These are phyloP conservation scores for Phytophthora kernoviae DNA, from an alignment of 352 stramenopile species.

Conservation along the genomic window DNA sequence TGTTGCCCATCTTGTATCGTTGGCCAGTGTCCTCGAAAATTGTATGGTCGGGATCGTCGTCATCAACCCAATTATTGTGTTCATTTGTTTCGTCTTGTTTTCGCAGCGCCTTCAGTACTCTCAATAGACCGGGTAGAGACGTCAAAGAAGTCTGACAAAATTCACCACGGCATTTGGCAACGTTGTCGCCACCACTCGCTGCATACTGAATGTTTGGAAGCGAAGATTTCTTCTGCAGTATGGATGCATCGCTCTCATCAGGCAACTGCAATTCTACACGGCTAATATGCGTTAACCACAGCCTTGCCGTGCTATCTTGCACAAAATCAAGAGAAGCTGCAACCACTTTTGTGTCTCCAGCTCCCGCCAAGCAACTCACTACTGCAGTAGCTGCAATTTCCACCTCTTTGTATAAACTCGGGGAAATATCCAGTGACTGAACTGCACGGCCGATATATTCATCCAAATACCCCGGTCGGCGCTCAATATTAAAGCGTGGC, in stretches of 20 bases:
- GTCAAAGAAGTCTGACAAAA: slow-evolving; percentile 54
- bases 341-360: slow-evolving; percentile 17
- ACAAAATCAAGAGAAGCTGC: slow-evolving; percentile 43
- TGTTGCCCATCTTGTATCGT: slow-evolving; percentile 78
- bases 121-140: slow-evolving; percentile 43
- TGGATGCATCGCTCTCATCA: not conserved
- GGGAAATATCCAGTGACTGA: slow-evolving; percentile 2
- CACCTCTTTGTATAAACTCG: slow-evolving; percentile 29
- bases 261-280: slow-evolving; percentile 19
- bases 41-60: slow-evolving; percentile 3
- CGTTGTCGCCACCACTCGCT: slow-evolving; percentile 1
- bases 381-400: slow-evolving; percentile 25
- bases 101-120: slow-evolving; percentile 6
- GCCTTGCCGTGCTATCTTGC: slow-evolving; percentile 26
- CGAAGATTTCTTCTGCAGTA: slow-evolving; percentile 35
- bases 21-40: slow-evolving; percentile 48
- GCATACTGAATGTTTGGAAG: slow-evolving; percentile 46
- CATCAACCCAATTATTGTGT: slow-evolving; percentile 16
- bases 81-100: slow-evolving; percentile 7
- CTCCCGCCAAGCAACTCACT: slow-evolving; percentile 32
- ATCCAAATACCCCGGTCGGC: slow-evolving; percentile 19
- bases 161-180: slow-evolving; percentile 61
- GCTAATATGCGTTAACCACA: slow-evolving; percentile 50
- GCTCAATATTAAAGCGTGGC: slow-evolving; percentile 26
- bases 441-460: not conserved